phyloP scores from a whole-genome alignment of 2,329 filamentous ascomycete species.

The Nigrograna mackinnonii region DNA sequence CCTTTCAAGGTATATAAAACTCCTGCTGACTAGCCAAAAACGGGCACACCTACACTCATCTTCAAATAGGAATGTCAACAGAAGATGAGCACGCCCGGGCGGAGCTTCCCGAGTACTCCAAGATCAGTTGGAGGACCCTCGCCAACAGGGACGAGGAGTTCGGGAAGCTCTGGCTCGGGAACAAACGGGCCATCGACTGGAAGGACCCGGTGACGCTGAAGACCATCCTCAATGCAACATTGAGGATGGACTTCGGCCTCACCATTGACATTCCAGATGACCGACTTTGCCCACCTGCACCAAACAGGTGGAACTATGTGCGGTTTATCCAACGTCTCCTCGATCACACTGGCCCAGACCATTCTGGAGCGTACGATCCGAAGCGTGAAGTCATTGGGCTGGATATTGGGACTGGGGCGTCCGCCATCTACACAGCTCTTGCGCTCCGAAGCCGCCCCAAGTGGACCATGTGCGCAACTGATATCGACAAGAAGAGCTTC shows the following conservation, averaged over 20 bases:
- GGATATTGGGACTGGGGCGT: slow-evolving; percentile 89
- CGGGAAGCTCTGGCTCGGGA: slow-evolving; percentile 50
- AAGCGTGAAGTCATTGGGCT: slow-evolving; percentile 67
- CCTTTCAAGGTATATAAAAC: too few species aligned
- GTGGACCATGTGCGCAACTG: slow-evolving; percentile 64
- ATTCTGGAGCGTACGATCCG: slow-evolving; percentile 50
- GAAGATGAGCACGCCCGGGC: too few species aligned
- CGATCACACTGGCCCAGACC: slow-evolving; percentile 64
- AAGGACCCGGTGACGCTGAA: slow-evolving; percentile 74
- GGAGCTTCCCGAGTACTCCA: slow-evolving; percentile 50
- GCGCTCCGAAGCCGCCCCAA: slow-evolving; percentile 67
- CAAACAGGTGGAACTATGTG: slow-evolving; percentile 80
- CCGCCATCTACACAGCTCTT: slow-evolving; percentile 87
- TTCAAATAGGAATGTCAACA: too few species aligned
- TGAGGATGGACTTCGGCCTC: slow-evolving; percentile 76
- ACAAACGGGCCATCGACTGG: slow-evolving; percentile 73
- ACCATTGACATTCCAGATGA: slow-evolving; percentile 72
- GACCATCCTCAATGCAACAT: slow-evolving; percentile 76
- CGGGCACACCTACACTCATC: too few species aligned
- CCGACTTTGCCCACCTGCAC: slow-evolving; percentile 82
- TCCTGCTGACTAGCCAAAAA: too few species aligned
- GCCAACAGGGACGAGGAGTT: slow-evolving; percentile 63
- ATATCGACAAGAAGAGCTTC: slow-evolving; percentile 76
- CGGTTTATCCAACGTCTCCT: slow-evolving; percentile 84
- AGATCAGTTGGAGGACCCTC: slow-evolving; percentile 66